A percentile compares a stretch with the other conserved stretches of the same genome.
Evolutionary conservation across 148 eudicot species (phyloP).

Genomic region (Dysphania ambrosioides): DNA sequence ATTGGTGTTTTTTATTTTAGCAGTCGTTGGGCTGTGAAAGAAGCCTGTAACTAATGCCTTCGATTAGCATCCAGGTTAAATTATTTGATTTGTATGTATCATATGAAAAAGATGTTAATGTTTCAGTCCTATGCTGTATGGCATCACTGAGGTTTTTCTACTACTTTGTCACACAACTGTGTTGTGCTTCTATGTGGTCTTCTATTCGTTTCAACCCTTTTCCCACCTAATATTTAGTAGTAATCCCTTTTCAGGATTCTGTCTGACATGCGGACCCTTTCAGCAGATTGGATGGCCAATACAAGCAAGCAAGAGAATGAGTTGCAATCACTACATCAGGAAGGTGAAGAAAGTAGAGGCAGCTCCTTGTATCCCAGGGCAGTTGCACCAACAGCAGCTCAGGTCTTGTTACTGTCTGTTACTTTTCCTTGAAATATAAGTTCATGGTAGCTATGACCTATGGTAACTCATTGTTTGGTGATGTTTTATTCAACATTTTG

Average conservation of each 20-base stretch:
- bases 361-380: conserved; percentile 87
- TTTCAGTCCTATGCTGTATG: background rate
- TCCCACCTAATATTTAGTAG: background rate
- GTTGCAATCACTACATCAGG: conserved; percentile 63
- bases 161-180: background rate
- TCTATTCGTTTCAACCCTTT: background rate
- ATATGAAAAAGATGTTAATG: background rate
- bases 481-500: background rate
- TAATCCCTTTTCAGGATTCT: conserved; percentile 60
- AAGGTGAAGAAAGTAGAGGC: conserved; percentile 81
- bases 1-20: background rate
- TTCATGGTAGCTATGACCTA: background rate
- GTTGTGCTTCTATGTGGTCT: background rate
- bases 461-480: background rate
- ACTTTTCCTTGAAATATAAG: background rate
- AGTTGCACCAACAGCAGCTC: conserved; percentile 96
- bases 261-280: conserved; percentile 97
- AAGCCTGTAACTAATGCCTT: conserved; percentile 1
- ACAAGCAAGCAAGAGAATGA: conserved; percentile 78
- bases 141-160: background rate
- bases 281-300: conserved; percentile 99
- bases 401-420: conserved; percentile 43
- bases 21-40: background rate
- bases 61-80: background rate
- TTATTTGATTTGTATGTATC: background rate